Evolutionary conservation across 179 eudicot species (phyloP), one percentile per base, ranked within the genome.

Genomic region (Camellia oleifera): DNA sequence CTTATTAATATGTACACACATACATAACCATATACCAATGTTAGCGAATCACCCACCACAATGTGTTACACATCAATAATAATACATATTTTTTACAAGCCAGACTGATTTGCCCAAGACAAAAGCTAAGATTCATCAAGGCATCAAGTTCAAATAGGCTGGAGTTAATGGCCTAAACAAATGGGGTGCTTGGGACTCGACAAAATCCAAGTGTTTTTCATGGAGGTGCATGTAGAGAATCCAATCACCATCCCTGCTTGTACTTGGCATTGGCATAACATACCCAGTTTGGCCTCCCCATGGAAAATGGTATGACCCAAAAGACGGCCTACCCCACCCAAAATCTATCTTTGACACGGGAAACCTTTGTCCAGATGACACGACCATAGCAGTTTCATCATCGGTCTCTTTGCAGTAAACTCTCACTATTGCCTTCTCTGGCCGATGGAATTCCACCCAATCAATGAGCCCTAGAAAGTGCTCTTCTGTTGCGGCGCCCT

Each of bases 281-380:
- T 90, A 90, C 60, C 93, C 92, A 12, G 88, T 80, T 45, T 50
- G 75, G 2, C 91, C 92, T 0, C 91, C 92, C 90, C 92, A 90
- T 0, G 90, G 92, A 18, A 90, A 90, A 80, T 89, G 90, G 85
- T 86, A 90, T 20, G 92, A 92, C 79, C 91, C 90, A 68, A 92
- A 92, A 7, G 10, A 75, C 17, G 92, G 92, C 63, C 62, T 46
- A 1, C 93, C 92, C 90, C 89, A 91, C 75, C 93, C 93, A 5
- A 90, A 92, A 65, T 92, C 89, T 48, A 92, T 44, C 32, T 78
- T 74, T n/a, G 68, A 12, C 7, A 86, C 83, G 4, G 92, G 92
- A 74, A 92, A 92, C 62, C 84, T 77, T 7, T 69, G 87, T 0
- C 93, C 93, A 4, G 92, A 90, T 0, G 93, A 88, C 45, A 88